These are phyloP conservation scores for Batrachochytrium dendrobatidis DNA, from an alignment of 371 early-diverging fungal genomes.

Conservation along the genomic window DNA sequence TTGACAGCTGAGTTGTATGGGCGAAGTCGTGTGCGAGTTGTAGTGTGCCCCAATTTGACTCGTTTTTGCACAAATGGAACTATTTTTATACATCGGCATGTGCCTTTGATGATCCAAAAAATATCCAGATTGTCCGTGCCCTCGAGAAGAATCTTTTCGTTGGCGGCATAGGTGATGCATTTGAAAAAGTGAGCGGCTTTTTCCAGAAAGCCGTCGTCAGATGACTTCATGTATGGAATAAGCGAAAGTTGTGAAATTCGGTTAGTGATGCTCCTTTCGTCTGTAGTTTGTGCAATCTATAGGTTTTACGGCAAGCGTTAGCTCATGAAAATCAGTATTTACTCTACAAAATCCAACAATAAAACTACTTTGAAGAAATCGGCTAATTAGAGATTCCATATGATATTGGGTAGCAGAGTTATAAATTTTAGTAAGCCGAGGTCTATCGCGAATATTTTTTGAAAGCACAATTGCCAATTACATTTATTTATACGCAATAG, in stretches of 20 bases:
- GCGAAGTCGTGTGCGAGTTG: slow-evolving; percentile 3
- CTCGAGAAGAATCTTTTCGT: slow-evolving; percentile 23
- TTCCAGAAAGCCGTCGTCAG: slow-evolving; percentile 4
- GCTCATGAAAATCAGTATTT: not conserved
- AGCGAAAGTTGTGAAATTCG: slow-evolving; percentile 5
- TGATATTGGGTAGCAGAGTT: no score
- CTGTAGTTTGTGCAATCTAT: slow-evolving; percentile 8
- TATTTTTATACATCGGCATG: slow-evolving; percentile 21
- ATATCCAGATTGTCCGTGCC: slow-evolving; percentile 17
- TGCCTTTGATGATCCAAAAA: slow-evolving; percentile 22
- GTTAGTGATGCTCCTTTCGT: not conserved
- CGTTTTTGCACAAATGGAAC: slow-evolving; percentile 22
- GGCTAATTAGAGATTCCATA: no score
- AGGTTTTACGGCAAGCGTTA: not conserved
- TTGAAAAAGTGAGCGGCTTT: slow-evolving; percentile 9
- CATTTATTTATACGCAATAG: slow-evolving; percentile 12
- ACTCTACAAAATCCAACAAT: not conserved
- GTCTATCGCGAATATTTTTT: no score
- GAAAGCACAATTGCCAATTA: no score
- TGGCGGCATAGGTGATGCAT: slow-evolving; percentile 11
- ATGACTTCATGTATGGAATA: not conserved
- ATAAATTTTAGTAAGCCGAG: no score
- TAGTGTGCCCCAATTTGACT: slow-evolving; percentile 6
- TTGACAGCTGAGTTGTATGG: slow-evolving; percentile 9
- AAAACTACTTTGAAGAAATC: not conserved